These are phyloP conservation scores for Borealophlyctis nickersoniae DNA, from an alignment of 192 early-diverging fungal genomes.

Conservation along the genomic window DNA sequence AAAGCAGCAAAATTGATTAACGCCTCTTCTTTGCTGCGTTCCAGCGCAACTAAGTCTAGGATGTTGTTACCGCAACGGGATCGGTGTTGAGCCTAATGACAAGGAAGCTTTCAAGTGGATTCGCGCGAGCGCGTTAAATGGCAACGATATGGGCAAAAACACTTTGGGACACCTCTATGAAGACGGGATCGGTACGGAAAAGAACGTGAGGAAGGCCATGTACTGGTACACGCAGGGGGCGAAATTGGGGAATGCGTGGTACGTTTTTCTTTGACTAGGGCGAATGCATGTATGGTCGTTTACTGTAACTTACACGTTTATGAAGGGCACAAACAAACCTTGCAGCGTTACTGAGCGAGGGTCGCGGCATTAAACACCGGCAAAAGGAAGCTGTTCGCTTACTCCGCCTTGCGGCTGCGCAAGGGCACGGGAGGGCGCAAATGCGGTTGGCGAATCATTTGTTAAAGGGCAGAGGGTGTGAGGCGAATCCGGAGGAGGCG, in stretches of 20 bases:
- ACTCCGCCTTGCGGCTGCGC: constrained; percentile 64
- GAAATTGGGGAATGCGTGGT: constrained; percentile 67
- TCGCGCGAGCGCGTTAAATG: constrained; percentile 53
- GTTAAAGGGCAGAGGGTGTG: constrained; percentile 34
- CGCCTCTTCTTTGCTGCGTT: constrained; percentile 4
- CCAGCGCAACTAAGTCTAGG: constrained; percentile 68
- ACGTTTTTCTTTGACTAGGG: constrained; percentile 22
- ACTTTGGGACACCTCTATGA: constrained; percentile 80
- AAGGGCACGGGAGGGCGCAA: constrained; percentile 47
- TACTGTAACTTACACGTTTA: background rate
- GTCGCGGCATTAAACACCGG: constrained; percentile 57
- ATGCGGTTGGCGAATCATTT: constrained; percentile 35
- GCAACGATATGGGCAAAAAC: constrained; percentile 73
- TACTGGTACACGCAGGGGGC: constrained; percentile 74
- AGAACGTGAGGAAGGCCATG: constrained; percentile 59
- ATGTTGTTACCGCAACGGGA: constrained; percentile 76
- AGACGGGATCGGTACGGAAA: constrained; percentile 67
- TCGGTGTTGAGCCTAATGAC: constrained; percentile 60
- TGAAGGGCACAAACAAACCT: constrained; percentile 47
- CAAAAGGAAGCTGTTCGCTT: constrained; percentile 58
- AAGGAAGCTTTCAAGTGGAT: constrained; percentile 73
- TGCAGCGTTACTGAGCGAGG: constrained; percentile 47
- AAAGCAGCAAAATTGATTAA: background rate
- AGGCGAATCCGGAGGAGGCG: constrained; percentile 29
- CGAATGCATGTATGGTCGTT: background rate